These are phyloP conservation scores for Leptomonas seymouri DNA, from an alignment of 208 protist species.

Conservation along the genomic window DNA sequence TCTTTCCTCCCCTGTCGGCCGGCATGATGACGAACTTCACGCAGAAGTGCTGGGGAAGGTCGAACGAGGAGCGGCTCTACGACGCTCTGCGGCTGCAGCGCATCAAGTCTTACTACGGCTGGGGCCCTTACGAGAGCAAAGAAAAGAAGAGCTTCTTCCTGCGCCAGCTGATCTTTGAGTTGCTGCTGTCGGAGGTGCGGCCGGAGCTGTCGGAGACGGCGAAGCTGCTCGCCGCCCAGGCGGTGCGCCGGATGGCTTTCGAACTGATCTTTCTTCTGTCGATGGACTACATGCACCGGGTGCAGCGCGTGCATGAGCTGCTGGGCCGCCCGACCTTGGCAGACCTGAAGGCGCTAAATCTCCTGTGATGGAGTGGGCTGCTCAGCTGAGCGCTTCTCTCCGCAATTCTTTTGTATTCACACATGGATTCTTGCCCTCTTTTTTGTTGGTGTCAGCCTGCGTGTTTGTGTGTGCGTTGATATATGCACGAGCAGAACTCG, in stretches of 20 bases:
- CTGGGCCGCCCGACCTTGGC: constrained; percentile 69
- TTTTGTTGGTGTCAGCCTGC: no score
- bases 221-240: constrained; percentile 61
- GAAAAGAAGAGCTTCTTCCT: constrained; percentile 89
- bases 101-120: constrained; percentile 80
- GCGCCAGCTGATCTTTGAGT: constrained; percentile 79
- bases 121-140: constrained; percentile 76
- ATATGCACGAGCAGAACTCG: no score
- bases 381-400: no score
- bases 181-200: constrained; percentile 63
- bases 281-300: constrained; percentile 89
- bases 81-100: constrained; percentile 75
- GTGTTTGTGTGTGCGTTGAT: no score
- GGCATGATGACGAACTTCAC: constrained; percentile 93
- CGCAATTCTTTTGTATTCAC: no score
- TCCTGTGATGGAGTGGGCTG: constrained; percentile 39
- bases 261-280: constrained; percentile 88
- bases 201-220: constrained; percentile 61
- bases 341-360: constrained; percentile 60
- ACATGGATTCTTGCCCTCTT: no score
- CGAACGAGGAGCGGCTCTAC: constrained; percentile 87
- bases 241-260: constrained; percentile 73
- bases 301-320: constrained; percentile 71
- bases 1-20: constrained; percentile 74
- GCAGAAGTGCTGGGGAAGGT: constrained; percentile 90